Base-by-base conservation (phyloP, 202 grass and related monocot genomes). In the Dendrocalamus latiflorus region DNA sequence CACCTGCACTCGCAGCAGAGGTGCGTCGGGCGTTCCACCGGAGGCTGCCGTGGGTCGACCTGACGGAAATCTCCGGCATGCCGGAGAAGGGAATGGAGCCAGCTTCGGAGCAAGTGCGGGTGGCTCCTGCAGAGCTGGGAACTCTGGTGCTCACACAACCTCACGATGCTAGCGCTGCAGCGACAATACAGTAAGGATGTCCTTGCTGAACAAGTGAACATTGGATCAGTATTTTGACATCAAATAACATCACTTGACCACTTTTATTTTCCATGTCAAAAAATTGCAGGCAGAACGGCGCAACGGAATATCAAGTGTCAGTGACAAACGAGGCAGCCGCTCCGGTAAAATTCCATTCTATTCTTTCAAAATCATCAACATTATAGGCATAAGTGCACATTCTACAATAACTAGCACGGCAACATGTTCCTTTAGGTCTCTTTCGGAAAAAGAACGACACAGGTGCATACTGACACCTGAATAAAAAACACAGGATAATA, bases 1-100 rank as follows among this genome's bases (percentile, higher is more conserved):
- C 76, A 7, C 74, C 88, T 0, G 33, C 77, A 8, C 28, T 94
- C 2, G 10, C 76, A 2, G 45, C 63, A 0, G 81, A 57, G 6
- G 48, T 47, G 1, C 68, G 72, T 3, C 49, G 37, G 25, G 47
- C 65, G 25, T 68, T 94, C 41, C 72, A 34, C 8, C 71, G 72
- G 20, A 81, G 84, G 55, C 79, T 89, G 34, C 77, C 89, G 1
- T 91, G 86, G 89, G 89, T 91, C 39, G 55, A 85, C 13, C n/a
- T 93, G n/a, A 68, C 11, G 2, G 82, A 86, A 57, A 64, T 84
- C 18, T 22, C 57, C 28, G 38, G 54, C 66, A 6, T 20, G 53
- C 69, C 72, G 42, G 65, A 92, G 36, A 86, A 8, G 14, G n/a
- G 9, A 39, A 42, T 3, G 3, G 72, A 65, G 55, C 3, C 39